phyloP scores from a whole-genome alignment of 805 yeast genomes.

The Wickerhamomyces silvicola region DNA sequence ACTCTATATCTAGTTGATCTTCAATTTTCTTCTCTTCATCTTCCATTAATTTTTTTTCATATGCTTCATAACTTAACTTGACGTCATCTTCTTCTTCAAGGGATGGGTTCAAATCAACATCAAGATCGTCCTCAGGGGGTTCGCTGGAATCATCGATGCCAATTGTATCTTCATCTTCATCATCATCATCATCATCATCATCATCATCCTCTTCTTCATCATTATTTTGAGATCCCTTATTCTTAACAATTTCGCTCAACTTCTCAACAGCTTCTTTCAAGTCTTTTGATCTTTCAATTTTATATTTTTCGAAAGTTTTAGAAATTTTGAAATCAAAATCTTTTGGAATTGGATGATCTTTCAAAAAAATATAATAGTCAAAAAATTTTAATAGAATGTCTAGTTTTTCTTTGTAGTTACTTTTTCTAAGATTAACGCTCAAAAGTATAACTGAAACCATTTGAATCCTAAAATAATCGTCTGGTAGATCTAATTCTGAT shows the following conservation, averaged over 20 bases:
- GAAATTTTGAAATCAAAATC: conserved; percentile 52
- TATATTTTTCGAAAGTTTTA: conserved; percentile 34
- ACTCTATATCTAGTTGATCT: conserved; percentile 51
- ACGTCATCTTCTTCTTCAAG: conserved; percentile 22
- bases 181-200: conserved; percentile 12
- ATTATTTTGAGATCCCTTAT: conserved; percentile 6
- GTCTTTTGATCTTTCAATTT: conserved; percentile 29
- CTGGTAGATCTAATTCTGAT: conserved; percentile 50
- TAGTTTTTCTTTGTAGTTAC: conserved; percentile 22
- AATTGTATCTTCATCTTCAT: conserved; percentile 11
- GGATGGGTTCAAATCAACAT: conserved; percentile 22
- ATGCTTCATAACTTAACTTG: conserved; percentile 32
- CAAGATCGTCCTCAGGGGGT: conserved; percentile 18
- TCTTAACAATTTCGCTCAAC: conserved; percentile 28
- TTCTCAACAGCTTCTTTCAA: conserved; percentile 37
- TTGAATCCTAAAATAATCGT: conserved; percentile 67
- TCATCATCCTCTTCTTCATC: conserved; percentile 22
- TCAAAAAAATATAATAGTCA: conserved; percentile 65
- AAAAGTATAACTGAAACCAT: conserved; percentile 40
- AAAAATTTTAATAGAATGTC: conserved; percentile 47
- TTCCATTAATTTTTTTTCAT: conserved; percentile 28
- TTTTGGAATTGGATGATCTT: conserved; percentile 54
- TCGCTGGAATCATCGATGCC: conserved; percentile 25
- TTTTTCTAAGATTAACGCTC: conserved; percentile 18
- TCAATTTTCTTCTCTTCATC: conserved; percentile 41